These are phyloP conservation scores for Fusarium cyanostomum DNA, from an alignment of 2,329 filamentous ascomycete species.

Conservation along the genomic window DNA sequence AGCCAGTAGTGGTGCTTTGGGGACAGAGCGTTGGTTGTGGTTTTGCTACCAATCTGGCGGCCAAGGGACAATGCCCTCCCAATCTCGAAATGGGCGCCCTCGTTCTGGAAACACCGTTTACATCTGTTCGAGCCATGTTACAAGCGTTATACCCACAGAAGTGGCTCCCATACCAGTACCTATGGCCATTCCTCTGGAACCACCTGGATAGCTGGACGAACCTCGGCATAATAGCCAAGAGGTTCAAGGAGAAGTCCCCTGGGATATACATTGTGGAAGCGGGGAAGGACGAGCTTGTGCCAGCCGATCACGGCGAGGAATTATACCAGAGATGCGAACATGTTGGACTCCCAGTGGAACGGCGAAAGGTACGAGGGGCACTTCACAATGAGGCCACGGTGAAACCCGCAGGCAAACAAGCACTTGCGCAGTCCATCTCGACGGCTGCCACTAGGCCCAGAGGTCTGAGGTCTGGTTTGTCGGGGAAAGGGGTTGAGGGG, in stretches of 20 bases:
- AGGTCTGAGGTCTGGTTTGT: conserved; percentile 11
- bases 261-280: conserved; percentile 63
- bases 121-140: conserved; percentile 76
- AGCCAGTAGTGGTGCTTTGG: conserved; percentile 69
- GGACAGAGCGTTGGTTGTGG: conserved; percentile 81
- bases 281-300: conserved; percentile 68
- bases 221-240: conserved; percentile 53
- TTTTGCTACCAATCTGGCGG: conserved; percentile 71
- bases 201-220: conserved; percentile 66
- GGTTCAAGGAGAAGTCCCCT: conserved; percentile 42
- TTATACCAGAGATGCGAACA: conserved; percentile 59
- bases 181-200: conserved; percentile 78
- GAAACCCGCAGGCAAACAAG: conserved; percentile 45
- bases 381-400: conserved; percentile 67
- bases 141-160: conserved; percentile 78
- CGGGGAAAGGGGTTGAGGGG: conserved; percentile 2
- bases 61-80: conserved; percentile 45
- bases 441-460: conserved; percentile 36
- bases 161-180: conserved; percentile 80
- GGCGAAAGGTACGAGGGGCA: conserved; percentile 56
- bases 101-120: conserved; percentile 80
- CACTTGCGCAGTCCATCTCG: conserved; percentile 41
- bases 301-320: conserved; percentile 57
- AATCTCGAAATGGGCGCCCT: conserved; percentile 58
- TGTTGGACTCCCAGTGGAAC: conserved; percentile 57